phyloP scores from a whole-genome alignment of 106 monocot genomes.

The Dendrobium huoshanense region DNA sequence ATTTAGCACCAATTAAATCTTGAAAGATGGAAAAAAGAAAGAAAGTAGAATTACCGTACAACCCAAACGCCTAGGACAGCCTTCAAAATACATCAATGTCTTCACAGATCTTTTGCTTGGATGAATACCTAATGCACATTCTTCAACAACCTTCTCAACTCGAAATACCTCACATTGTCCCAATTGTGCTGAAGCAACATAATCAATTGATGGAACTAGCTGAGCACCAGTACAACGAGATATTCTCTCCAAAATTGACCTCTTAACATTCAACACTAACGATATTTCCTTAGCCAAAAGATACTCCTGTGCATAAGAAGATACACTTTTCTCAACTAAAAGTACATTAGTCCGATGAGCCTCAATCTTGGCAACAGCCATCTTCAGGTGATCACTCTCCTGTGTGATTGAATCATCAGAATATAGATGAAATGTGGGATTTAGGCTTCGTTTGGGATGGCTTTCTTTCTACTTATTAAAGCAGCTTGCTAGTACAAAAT shows the following conservation, averaged over 20 bases:
- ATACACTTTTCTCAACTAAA: constrained; percentile 88
- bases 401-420: constrained; percentile 19
- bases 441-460: neutral
- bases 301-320: constrained; percentile 74
- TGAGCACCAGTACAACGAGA: constrained; percentile 78
- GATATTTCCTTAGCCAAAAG: constrained; percentile 88
- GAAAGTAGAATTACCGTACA: constrained; percentile 67
- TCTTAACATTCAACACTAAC: constrained; percentile 83
- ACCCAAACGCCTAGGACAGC: constrained; percentile 74
- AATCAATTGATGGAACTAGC: constrained; percentile 67
- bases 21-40: neutral
- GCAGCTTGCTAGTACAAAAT: too few relatives aligned
- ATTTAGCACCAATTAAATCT: neutral
- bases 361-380: constrained; percentile 63
- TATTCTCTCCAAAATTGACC: constrained; percentile 70
- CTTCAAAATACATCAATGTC: constrained; percentile 93
- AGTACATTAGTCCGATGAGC: constrained; percentile 69
- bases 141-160: constrained; percentile 46
- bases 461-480: too few relatives aligned
- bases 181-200: constrained; percentile 41
- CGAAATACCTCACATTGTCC: constrained; percentile 77
- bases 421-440: neutral
- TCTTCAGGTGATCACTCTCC: constrained; percentile 65
- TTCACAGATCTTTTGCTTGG: constrained; percentile 48
- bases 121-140: constrained; percentile 17